Conservation (phyloP, 1,284 basidiomycete species). For the Earliella scabrosa region DNA sequence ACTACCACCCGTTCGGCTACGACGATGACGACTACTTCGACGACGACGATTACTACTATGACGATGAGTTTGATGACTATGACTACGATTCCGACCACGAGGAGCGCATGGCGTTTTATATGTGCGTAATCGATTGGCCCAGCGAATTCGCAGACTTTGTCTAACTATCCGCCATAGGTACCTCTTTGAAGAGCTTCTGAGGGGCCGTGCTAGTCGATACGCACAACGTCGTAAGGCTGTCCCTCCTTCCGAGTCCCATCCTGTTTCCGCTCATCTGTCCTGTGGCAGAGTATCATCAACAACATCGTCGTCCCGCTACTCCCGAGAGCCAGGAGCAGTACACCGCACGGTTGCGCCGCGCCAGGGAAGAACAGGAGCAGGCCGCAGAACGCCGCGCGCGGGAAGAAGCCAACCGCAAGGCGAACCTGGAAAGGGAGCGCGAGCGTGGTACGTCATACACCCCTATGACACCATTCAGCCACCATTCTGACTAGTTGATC, state of each 20-base stretch:
- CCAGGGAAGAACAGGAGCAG: slow-evolving; percentile 55
- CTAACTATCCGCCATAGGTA: slow-evolving; percentile 37
- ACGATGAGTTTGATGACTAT: slow-evolving; percentile 38
- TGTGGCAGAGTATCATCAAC: slow-evolving; percentile 14
- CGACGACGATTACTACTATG: slow-evolving; percentile 30
- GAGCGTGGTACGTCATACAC: slow-evolving; percentile 48
- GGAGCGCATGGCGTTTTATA: slow-evolving; percentile 46
- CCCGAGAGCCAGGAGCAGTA: slow-evolving; percentile 55
- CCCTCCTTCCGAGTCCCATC: no score
- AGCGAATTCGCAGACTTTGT: neutral
- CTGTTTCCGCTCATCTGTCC: neutral
- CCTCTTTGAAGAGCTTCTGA: slow-evolving; percentile 50
- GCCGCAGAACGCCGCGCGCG: slow-evolving; percentile 53
- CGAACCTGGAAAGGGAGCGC: slow-evolving; percentile 50
- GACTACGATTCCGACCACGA: slow-evolving; percentile 34
- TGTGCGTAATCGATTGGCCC: slow-evolving; percentile 35
- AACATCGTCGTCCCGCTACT: slow-evolving; percentile 39
- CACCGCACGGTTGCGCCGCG: slow-evolving; percentile 50
- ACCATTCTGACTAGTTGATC: slow-evolving; percentile 2
- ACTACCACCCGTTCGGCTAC: slow-evolving; percentile 20
- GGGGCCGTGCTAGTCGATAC: slow-evolving; percentile 40
- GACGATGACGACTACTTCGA: slow-evolving; percentile 38
- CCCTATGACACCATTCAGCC: neutral
- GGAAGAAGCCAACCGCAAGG: slow-evolving; percentile 51
- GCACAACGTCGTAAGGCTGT: slow-evolving; percentile 32